Evolutionary conservation across 2,329 filamentous ascomycete species (phyloP), one percentile per base, ranked within the genome.

Genomic region (Acrocalymma vagum): DNA sequence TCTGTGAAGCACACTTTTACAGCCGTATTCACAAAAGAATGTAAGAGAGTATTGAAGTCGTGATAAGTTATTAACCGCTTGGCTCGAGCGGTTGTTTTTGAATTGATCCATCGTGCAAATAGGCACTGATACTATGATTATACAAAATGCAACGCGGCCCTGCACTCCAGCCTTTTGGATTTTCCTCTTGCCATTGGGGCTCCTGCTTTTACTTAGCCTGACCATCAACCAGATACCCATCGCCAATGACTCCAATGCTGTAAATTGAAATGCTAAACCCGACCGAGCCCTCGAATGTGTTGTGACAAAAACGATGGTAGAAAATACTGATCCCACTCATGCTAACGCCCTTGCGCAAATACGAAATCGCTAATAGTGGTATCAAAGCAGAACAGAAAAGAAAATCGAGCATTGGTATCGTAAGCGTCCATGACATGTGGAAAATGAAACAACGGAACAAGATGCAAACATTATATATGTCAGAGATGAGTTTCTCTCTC

Each of bases 331-430:
- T 25, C 91, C 81, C 11, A 42, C 13, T 24, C 31, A 51, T 42
- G 38, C 33, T 17, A 38, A 34, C 34, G 36, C 40, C 72, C 84
- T 81, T 58, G 78, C 80, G 47, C 91, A 74, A 92, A 74, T 69
- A 86, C 91, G 33, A 93, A 72, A 63, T 87, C 50, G 54, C 58
- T 55, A 34, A 53, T 27, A 55, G 62, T 69, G 66, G 66, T 69
- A 69, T 69, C 55, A 66, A 53, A 65, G 57, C 51, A 61, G 48
- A 44, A 49, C 45, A 50, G 45, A 49, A 56, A 51, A 51, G 35
- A 33, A 53, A 56, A 55, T 44, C 27, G 36, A 48, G 48, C 62
- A 53, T 66, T 53, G 53, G 53, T 57, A 62, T 69, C 65, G 48
- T 69, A 31, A 58, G 32, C 45, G 56, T 46, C 56, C 55, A 48